Conservation (phyloP, 2,329 filamentous ascomycete species). For the Exophiala sp. region DNA sequence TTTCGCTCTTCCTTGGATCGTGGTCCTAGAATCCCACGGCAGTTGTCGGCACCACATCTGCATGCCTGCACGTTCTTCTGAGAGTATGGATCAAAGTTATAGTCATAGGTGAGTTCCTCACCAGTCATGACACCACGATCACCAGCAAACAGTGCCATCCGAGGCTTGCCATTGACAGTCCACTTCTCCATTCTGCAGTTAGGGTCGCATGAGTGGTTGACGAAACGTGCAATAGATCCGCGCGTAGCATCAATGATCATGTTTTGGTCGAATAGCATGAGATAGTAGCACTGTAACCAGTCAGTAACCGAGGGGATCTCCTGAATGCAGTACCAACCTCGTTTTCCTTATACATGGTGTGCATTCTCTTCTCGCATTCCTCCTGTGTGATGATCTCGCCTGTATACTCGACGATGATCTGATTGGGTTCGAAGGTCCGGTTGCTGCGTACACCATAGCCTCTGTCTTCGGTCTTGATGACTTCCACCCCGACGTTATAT, state of each 20-base stretch:
- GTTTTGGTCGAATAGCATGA: conserved; percentile 98
- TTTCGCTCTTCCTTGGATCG: conserved; percentile 53
- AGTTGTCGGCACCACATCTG: conserved; percentile 58
- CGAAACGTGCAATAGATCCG: conserved; percentile 92
- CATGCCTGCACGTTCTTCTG: conserved; percentile 62
- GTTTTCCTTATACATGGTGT: conserved; percentile 87
- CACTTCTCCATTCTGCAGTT: conserved; percentile 99
- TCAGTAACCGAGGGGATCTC: conserved; percentile 22
- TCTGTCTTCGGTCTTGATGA: conserved; percentile 82
- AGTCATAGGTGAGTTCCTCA: conserved; percentile 94
- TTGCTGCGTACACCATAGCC: conserved; percentile 91
- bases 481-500: conserved; percentile 90
- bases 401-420: conserved; percentile 98
- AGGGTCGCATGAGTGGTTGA: conserved; percentile 95
- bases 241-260: conserved; percentile 92
- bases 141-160: conserved; percentile 95
- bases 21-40: conserved; percentile 57
- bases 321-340: conserved; percentile 58
- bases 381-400: conserved; percentile 95
- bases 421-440: conserved; percentile 77
- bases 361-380: conserved; percentile 92
- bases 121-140: conserved; percentile 87
- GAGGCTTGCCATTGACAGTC: conserved; percentile 87
- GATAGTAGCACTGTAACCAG: conserved; percentile 75
- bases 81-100: conserved; percentile 65